Evolutionary conservation across 2,329 filamentous ascomycete species (phyloP).

Genomic region (Chaetoscypha palmicola): DNA sequence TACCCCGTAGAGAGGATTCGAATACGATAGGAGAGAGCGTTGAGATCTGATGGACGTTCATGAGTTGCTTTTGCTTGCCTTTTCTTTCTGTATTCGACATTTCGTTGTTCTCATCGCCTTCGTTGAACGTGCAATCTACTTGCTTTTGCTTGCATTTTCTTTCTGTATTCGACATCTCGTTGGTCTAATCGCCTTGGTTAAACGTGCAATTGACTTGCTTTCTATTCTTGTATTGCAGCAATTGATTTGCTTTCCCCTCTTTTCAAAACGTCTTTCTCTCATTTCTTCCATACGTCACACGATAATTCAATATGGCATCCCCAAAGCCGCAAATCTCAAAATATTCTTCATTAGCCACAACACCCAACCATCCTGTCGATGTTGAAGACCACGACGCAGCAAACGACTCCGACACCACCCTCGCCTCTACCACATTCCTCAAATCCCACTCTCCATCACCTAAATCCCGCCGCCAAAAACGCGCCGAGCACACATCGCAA

Average conservation of each 20-base stretch:
- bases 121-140: slow-evolving; percentile 2
- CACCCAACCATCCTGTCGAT: slow-evolving; percentile 1
- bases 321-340: neutral
- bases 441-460: slow-evolving; percentile 4
- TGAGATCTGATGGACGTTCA: no score
- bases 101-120: neutral
- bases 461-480: slow-evolving; percentile 7
- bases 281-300: no score
- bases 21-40: no score
- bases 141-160: neutral
- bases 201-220: neutral
- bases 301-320: slow-evolving; percentile 1
- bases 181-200: neutral
- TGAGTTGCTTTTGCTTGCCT: no score
- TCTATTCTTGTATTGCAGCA: slow-evolving; percentile 6
- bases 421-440: slow-evolving; percentile 21
- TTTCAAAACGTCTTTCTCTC: neutral
- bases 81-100: no score
- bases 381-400: slow-evolving; percentile 15
- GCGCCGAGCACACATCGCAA: slow-evolving; percentile 8
- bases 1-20: no score
- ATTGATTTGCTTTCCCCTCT: slow-evolving; percentile 6
- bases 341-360: neutral
- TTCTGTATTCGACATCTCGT: neutral
- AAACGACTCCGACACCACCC: slow-evolving; percentile 25